phyloP scores from a whole-genome alignment of 2,329 filamentous ascomycete species.

The Pestalotiopsis fici region DNA sequence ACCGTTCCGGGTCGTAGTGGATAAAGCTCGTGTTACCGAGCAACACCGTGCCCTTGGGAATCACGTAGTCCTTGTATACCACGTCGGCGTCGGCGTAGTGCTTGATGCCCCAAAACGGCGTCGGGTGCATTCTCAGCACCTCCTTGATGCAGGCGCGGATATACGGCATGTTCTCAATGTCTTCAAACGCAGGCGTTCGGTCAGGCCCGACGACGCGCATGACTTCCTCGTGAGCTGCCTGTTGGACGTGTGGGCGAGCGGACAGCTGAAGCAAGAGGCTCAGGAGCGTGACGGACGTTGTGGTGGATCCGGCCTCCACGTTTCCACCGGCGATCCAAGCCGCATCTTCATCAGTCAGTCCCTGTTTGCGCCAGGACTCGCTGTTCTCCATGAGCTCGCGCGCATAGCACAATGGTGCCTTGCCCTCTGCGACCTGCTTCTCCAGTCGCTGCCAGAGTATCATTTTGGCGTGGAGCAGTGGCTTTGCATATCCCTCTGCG shows the following conservation, averaged over 20 bases:
- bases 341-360: constrained; percentile 22
- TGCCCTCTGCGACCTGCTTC: constrained; percentile 15
- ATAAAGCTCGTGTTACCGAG: constrained; percentile 30
- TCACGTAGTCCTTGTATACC: constrained; percentile 42
- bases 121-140: constrained; percentile 22
- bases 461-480: constrained; percentile 22
- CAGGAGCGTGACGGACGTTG: constrained; percentile 35
- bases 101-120: constrained; percentile 33
- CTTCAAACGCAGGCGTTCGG: constrained; percentile 29
- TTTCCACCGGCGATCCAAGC: constrained; percentile 25
- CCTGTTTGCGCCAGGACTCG: constrained; percentile 19
- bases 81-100: constrained; percentile 46
- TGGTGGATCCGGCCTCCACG: constrained; percentile 40
- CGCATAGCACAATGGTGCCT: constrained; percentile 21
- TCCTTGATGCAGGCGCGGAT: constrained; percentile 33
- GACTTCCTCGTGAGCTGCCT: constrained; percentile 42
- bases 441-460: constrained; percentile 22
- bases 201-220: constrained; percentile 34
- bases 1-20: constrained; percentile 20
- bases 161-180: constrained; percentile 31
- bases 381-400: constrained; percentile 21
- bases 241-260: constrained; percentile 27
- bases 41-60: constrained; percentile 44
- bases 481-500: constrained; percentile 14
- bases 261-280: constrained; percentile 22